Percentiles rank a stretch among this genome's conserved stretches.
phyloP scores from a whole-genome alignment of 495 filamentous ascomycete species.

The Hyaloscypha hepaticicola region DNA sequence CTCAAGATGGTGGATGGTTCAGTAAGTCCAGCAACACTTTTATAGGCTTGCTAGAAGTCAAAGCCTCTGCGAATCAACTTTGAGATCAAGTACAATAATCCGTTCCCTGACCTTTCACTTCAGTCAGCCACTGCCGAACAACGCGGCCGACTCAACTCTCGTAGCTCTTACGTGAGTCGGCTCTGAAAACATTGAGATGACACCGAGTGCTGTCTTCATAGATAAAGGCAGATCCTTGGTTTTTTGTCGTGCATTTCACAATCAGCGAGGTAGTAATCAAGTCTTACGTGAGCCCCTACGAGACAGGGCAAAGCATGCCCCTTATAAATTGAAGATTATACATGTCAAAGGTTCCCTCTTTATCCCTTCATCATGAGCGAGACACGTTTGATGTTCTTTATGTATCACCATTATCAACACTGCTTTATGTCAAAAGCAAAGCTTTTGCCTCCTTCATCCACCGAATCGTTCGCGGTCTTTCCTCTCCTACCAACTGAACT shows the following conservation, averaged over 20 bases:
- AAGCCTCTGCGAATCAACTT: no score
- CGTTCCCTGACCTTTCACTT: no score
- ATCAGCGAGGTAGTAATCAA: background rate
- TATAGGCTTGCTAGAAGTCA: no score
- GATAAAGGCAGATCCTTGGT: background rate
- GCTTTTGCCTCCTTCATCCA: background rate
- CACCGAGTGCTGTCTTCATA: background rate
- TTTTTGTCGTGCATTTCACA: background rate
- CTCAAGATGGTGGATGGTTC: no score
- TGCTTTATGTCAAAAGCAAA: background rate
- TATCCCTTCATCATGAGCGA: background rate
- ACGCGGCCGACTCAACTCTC: background rate
- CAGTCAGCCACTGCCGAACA: background rate
- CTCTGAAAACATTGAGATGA: background rate
- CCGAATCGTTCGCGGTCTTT: conserved; percentile 21
- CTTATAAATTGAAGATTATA: background rate
- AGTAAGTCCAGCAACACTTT: no score
- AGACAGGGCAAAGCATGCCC: background rate
- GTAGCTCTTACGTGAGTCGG: background rate
- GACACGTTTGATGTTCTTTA: conserved; percentile 2
- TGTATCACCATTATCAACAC: conserved; percentile 12
- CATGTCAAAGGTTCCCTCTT: background rate
- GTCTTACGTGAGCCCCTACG: background rate
- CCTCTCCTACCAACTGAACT: conserved; percentile 20
- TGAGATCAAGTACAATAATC: no score